A percentile compares a stretch with the other conserved stretches of the same genome.
Conservation (phyloP, 2,329 filamentous ascomycete species). For the Waltergamsia citrina region DNA sequence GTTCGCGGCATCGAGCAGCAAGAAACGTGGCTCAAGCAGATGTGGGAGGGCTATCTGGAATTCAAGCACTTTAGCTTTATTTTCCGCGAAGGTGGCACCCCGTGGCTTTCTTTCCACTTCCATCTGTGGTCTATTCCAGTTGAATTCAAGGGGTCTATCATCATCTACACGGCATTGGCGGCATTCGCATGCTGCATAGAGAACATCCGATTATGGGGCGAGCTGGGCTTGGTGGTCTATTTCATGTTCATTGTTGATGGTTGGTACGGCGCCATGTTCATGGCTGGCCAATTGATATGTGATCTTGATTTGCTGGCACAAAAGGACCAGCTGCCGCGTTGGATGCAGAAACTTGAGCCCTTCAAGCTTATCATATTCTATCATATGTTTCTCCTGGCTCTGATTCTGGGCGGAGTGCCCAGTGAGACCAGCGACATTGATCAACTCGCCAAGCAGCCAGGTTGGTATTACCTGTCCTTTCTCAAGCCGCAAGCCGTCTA, state of each 20-base stretch:
- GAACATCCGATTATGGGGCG: conserved; percentile 44
- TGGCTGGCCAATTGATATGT: conserved; percentile 50
- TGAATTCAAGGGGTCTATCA: conserved; percentile 54
- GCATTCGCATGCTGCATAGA: conserved; percentile 46
- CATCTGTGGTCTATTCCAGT: conserved; percentile 57
- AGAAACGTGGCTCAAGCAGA: conserved; percentile 33
- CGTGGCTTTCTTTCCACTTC: conserved; percentile 41
- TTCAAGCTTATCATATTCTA: conserved; percentile 43
- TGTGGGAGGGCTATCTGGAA: conserved; percentile 41
- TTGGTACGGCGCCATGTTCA: conserved; percentile 51
- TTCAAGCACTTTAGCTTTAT: conserved; percentile 62
- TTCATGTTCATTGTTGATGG: conserved; percentile 61
- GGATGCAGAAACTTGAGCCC: conserved; percentile 33
- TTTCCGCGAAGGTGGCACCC: conserved; percentile 46
- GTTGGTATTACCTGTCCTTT: conserved; percentile 51
- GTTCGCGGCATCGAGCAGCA: conserved; percentile 26
- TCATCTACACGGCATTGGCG: conserved; percentile 47
- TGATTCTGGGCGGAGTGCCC: conserved; percentile 54
- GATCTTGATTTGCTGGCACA: conserved; percentile 49
- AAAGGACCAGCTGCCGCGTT: conserved; percentile 37
- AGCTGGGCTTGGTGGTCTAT: conserved; percentile 47
- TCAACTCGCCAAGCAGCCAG: conserved; percentile 41
- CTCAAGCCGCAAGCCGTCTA: conserved; percentile 57
- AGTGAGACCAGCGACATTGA: conserved; percentile 35
- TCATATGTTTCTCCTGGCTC: conserved; percentile 37